Evolutionary conservation across 306 rosid genomes (phyloP).

Genomic region (Rosa rugosa): DNA sequence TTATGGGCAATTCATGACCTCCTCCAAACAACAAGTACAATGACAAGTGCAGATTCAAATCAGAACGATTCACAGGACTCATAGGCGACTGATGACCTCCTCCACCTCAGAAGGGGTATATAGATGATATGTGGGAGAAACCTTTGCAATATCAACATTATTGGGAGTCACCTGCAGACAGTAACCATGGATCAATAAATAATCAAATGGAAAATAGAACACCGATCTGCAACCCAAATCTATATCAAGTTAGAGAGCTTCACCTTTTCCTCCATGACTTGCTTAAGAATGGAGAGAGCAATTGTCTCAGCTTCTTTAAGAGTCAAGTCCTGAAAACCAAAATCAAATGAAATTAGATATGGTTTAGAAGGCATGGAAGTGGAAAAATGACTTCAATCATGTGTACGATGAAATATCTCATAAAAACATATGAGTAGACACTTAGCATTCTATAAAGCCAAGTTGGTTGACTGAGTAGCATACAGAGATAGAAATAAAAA

Average conservation of each 20-base stretch:
- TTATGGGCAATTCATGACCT: conserved; percentile 5
- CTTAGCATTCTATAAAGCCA: neutral
- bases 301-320: conserved; percentile 96
- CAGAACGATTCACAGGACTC: conserved; percentile 39
- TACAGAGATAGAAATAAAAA: neutral
- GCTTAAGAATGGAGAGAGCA: conserved; percentile 95
- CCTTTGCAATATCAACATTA: conserved; percentile 95
- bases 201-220: neutral
- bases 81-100: conserved; percentile 85
- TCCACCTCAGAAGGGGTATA: conserved; percentile 91
- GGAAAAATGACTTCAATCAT: neutral
- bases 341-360: neutral
- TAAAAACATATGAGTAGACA: neutral
- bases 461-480: neutral
- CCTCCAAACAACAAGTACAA: conserved; percentile 18
- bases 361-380: neutral
- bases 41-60: neutral
- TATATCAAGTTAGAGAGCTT: neutral
- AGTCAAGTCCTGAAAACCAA: conserved; percentile 68
- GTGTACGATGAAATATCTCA: neutral
- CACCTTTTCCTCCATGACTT: conserved; percentile 99
- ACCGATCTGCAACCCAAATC: neutral
- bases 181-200: conserved; percentile 5
- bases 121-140: conserved; percentile 79
- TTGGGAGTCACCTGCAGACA: conserved; percentile 79